Evolutionary conservation across 345 rosid species (phyloP).

Genomic region (Kandelia obovata): DNA sequence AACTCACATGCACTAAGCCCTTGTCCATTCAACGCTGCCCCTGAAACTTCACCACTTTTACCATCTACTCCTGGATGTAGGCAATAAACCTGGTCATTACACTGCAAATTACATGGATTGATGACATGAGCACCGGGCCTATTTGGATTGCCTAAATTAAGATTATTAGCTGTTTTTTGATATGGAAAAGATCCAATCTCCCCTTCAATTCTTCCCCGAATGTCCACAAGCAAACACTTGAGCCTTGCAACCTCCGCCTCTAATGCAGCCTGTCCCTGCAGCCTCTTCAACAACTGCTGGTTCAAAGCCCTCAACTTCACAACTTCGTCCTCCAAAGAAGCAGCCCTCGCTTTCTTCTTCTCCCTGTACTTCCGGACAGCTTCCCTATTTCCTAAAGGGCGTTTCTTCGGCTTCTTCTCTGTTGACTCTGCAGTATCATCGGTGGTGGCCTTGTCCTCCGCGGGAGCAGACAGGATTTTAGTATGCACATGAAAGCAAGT

Average conservation of each 20-base stretch:
- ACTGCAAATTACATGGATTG: conserved; percentile 79
- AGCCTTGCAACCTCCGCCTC: conserved; percentile 89
- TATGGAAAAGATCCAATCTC: conserved; percentile 95
- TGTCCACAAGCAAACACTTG: conserved; percentile 95
- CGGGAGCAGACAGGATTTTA: conserved; percentile 54
- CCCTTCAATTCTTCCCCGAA: conserved; percentile 95
- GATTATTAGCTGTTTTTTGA: conserved; percentile 53
- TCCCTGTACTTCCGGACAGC: conserved; percentile 96
- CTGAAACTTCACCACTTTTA: conserved; percentile 42
- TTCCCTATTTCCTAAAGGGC: conserved; percentile 77
- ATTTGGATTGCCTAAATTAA: conserved; percentile 36
- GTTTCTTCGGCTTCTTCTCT: conserved; percentile 61
- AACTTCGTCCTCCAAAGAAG: conserved; percentile 91
- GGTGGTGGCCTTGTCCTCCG: conserved; percentile 59
- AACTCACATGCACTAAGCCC: conserved; percentile 56
- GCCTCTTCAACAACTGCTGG: conserved; percentile 77
- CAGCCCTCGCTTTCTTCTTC: conserved; percentile 95
- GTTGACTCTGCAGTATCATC: conserved; percentile 82
- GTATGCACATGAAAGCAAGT: conserved; percentile 94
- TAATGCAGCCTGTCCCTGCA: conserved; percentile 85
- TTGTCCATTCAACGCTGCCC: conserved; percentile 38
- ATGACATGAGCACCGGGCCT: conserved; percentile 50
- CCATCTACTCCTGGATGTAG: conserved; percentile 52
- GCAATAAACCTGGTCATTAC: conserved; percentile 69
- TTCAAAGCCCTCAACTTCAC: conserved; percentile 62